Conservation (phyloP, 1,139 yeast species). For the Yamadazyma epiphylla region DNA sequence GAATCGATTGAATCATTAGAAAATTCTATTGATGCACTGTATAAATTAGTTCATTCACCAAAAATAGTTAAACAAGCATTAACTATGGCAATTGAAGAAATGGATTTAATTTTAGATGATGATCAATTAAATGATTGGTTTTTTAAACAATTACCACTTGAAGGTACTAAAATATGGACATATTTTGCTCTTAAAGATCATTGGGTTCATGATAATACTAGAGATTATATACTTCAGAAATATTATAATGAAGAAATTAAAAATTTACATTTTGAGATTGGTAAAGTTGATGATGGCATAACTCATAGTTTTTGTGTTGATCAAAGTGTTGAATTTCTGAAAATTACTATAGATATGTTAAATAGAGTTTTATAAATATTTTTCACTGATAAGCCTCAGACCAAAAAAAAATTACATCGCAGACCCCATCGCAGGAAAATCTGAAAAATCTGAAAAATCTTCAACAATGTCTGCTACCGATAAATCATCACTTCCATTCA, state of each 20-base stretch:
- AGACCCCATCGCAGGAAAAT: too few species aligned
- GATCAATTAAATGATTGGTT: constrained; percentile 46
- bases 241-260: constrained; percentile 27
- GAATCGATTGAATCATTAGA: constrained; percentile 24
- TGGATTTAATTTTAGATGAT: constrained; percentile 42
- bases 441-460: too few species aligned
- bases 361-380: neutral
- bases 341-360: constrained; percentile 24
- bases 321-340: constrained; percentile 50
- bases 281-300: constrained; percentile 28
- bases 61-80: constrained; percentile 48
- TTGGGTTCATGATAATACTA: constrained; percentile 55
- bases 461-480: constrained; percentile 53
- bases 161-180: constrained; percentile 40
- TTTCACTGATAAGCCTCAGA: neutral
- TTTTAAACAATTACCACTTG: constrained; percentile 29
- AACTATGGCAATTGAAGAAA: constrained; percentile 56
- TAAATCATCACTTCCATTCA: constrained; percentile 49
- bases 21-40: constrained; percentile 42
- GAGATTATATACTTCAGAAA: constrained; percentile 34
- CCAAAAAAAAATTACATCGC: neutral
- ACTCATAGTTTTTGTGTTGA: constrained; percentile 57
- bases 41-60: constrained; percentile 35
- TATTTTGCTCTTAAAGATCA: constrained; percentile 56
- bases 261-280: constrained; percentile 26